phyloP scores from a whole-genome alignment of 2,329 filamentous ascomycete species.

The Aplosporella prunicola region DNA sequence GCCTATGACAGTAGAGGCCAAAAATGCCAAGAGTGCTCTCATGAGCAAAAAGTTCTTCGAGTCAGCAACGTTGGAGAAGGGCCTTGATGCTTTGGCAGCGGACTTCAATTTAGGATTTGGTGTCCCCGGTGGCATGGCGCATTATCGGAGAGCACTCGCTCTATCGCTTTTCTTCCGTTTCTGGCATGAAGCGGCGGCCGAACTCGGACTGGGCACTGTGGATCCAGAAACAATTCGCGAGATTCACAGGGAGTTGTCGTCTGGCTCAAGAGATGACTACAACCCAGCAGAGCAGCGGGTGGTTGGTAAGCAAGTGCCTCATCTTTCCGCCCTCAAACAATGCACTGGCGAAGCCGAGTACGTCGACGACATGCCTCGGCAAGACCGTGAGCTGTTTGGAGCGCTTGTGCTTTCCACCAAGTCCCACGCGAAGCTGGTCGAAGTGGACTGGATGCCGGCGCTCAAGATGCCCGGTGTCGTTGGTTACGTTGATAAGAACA shows the following conservation, averaged over 20 bases:
- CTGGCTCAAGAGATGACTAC: conserved; percentile 64
- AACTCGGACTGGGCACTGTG: conserved; percentile 44
- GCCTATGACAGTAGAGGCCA: conserved; percentile 73
- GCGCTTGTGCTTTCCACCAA: conserved; percentile 81
- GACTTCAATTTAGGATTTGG: conserved; percentile 82
- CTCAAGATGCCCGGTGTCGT: conserved; percentile 80
- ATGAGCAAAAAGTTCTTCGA: conserved; percentile 69
- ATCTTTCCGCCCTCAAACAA: conserved; percentile 85
- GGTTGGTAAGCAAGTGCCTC: conserved; percentile 72
- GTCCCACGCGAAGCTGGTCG: conserved; percentile 76
- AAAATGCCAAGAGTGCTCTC: conserved; percentile 61
- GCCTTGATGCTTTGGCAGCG: conserved; percentile 69
- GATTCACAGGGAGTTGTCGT: conserved; percentile 73
- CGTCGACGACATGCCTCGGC: conserved; percentile 79
- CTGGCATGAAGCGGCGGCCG: conserved; percentile 74
- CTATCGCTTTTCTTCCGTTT: conserved; percentile 95
- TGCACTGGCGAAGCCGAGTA: conserved; percentile 89
- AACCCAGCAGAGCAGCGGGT: conserved; percentile 73
- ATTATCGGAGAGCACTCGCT: conserved; percentile 80
- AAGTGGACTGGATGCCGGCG: conserved; percentile 64
- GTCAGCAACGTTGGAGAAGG: conserved; percentile 71
- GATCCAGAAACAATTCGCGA: conserved; percentile 69
- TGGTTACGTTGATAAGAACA: conserved; percentile 70
- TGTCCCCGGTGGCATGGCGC: conserved; percentile 93
- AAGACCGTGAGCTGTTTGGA: conserved; percentile 79